Percentiles rank a stretch among this genome's conserved stretches.
These are phyloP conservation scores for Anthostomella pinea DNA, from an alignment of 2,329 filamentous ascomycete genomes.

Conservation along the genomic window DNA sequence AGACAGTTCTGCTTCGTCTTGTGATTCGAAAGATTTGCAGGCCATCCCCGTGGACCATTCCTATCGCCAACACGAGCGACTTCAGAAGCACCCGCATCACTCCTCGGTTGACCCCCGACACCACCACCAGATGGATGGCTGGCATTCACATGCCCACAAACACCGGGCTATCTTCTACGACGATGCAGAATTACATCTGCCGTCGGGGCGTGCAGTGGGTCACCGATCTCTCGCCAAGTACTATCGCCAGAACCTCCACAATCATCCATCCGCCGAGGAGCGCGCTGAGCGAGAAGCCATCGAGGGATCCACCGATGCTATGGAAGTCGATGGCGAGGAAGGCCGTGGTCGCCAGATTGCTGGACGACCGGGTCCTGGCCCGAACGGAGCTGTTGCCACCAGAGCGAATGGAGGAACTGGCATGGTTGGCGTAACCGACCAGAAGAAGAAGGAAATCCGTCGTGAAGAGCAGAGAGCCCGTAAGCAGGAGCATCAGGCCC, in stretches of 20 bases:
- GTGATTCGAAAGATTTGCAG: constrained; percentile 80
- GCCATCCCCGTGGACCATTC: constrained; percentile 73
- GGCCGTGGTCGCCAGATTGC: constrained; percentile 32
- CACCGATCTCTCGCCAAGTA: constrained; percentile 86
- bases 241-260: constrained; percentile 88
- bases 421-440: constrained; percentile 74
- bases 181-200: constrained; percentile 90
- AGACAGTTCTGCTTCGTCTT: constrained; percentile 83
- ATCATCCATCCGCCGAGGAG: constrained; percentile 76
- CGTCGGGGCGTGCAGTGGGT: constrained; percentile 83
- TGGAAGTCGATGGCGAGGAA: constrained; percentile 34
- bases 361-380: constrained; percentile 36
- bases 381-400: constrained; percentile 56
- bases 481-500: constrained; percentile 60
- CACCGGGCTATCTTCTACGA: constrained; percentile 81
- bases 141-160: constrained; percentile 80
- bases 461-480: constrained; percentile 67
- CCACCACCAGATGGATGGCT: constrained; percentile 73
- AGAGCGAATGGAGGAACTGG: constrained; percentile 72
- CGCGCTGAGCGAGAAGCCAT: constrained; percentile 66
- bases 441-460: constrained; percentile 67
- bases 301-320: constrained; percentile 41
- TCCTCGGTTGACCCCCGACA: constrained; percentile 66
- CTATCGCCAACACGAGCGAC: constrained; percentile 67
- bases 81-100: constrained; percentile 73